phyloP scores from a whole-genome alignment of 345 rosid genomes.

The Brassica nigra region DNA sequence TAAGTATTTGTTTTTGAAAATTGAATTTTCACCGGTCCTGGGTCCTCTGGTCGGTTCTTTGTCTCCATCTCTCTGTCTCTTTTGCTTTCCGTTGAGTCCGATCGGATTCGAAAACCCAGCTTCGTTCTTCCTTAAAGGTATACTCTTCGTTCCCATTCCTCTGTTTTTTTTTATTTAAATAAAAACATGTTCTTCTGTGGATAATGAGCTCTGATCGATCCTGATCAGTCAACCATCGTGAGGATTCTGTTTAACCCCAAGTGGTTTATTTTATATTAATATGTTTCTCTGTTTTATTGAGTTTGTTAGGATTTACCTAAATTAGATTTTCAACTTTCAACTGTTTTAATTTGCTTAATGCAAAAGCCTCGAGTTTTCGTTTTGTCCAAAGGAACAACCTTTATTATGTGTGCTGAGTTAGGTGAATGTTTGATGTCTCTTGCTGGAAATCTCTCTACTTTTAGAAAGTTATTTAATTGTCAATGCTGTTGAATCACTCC shows the following conservation, averaged over 20 bases:
- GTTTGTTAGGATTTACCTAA: constrained; percentile 19
- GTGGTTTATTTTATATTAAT: neutral
- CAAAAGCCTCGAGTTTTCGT: neutral
- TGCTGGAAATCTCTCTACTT: neutral
- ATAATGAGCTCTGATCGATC: constrained; percentile 11
- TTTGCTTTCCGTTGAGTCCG: neutral
- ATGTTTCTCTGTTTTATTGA: constrained; percentile 21
- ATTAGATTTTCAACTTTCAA: constrained; percentile 18
- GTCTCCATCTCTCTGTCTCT: neutral
- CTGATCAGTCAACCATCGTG: neutral
- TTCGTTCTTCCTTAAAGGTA: constrained; percentile 20
- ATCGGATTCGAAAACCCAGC: constrained; percentile 28
- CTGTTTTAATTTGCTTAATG: constrained; percentile 3
- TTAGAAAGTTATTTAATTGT: no score
- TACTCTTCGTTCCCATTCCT: constrained; percentile 9
- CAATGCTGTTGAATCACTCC: neutral
- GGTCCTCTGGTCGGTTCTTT: neutral
- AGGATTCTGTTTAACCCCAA: neutral
- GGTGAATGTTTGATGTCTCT: constrained; percentile 30
- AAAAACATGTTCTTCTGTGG: neutral
- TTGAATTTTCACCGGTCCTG: neutral
- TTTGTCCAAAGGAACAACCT: constrained; percentile 6
- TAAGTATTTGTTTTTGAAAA: no score
- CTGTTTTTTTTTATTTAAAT: neutral
- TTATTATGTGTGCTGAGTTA: constrained; percentile 6